Evolutionary conservation across 1,284 basidiomycete species (phyloP).

Genomic region (Sanghuangporus sanghuang): DNA sequence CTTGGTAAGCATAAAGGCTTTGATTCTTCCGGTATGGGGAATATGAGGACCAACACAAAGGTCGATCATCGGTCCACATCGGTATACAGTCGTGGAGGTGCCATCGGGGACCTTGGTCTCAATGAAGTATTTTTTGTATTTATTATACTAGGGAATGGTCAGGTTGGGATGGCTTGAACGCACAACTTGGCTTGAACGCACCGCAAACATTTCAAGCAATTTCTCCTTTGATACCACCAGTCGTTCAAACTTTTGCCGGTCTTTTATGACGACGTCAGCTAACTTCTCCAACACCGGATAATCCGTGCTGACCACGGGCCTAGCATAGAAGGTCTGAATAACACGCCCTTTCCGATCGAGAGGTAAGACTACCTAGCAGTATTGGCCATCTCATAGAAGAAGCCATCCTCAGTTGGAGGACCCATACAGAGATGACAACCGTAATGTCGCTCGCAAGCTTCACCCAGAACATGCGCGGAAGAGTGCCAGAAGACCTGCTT

Average conservation of each 20-base stretch:
- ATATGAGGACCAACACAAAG: constrained; percentile 97
- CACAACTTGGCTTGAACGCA: constrained; percentile 34
- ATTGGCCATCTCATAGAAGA: constrained; percentile 99
- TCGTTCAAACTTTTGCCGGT: constrained; percentile 96
- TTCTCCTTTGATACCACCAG: constrained; percentile 92
- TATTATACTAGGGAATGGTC: constrained; percentile 80
- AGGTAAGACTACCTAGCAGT: constrained; percentile 48
- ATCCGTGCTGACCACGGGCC: constrained; percentile 75
- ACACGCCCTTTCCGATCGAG: neutral
- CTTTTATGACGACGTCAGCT: constrained; percentile 86
- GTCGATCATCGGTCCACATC: constrained; percentile 98
- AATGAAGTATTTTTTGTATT: constrained; percentile 97
- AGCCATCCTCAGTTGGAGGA: constrained; percentile 96
- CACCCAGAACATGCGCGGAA: constrained; percentile 97
- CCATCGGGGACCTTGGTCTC: constrained; percentile 95
- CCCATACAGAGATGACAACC: constrained; percentile 97
- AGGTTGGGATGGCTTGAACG: neutral
- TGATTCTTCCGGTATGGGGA: constrained; percentile 96
- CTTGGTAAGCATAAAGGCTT: constrained; percentile 94
- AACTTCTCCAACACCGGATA: constrained; percentile 90
- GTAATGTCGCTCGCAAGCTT: constrained; percentile 95
- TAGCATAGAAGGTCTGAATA: constrained; percentile 24
- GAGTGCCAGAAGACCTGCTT: constrained; percentile 99
- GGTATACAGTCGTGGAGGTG: constrained; percentile 96
- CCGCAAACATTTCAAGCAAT: constrained; percentile 94